phyloP scores from a whole-genome alignment of 345 rosid species.

The Orychophragmus violaceus region DNA sequence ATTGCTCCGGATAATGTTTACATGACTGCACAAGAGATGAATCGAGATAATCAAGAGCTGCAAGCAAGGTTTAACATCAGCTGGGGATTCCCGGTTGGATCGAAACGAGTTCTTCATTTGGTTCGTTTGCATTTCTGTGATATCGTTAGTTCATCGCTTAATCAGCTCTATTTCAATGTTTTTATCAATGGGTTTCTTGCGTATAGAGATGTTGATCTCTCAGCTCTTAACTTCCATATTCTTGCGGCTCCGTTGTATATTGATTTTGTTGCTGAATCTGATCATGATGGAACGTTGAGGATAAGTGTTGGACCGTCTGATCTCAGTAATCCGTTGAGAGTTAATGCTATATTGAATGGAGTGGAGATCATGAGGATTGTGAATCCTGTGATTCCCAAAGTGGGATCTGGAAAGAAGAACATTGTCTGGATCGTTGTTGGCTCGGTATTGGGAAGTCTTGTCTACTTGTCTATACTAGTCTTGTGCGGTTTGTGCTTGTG shows the following conservation, averaged over 20 bases:
- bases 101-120: slow-evolving; percentile 44
- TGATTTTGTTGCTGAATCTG: slow-evolving; percentile 68
- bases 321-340: slow-evolving; percentile 47
- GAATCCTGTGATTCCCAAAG: slow-evolving; percentile 20
- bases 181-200: slow-evolving; percentile 61
- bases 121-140: slow-evolving; percentile 95
- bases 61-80: slow-evolving; percentile 59
- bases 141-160: slow-evolving; percentile 64
- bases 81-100: slow-evolving; percentile 65
- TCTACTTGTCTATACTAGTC: slow-evolving; percentile 32
- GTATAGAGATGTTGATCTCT: slow-evolving; percentile 67
- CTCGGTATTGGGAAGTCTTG: slow-evolving; percentile 57
- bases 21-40: slow-evolving; percentile 92
- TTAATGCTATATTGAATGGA: slow-evolving; percentile 80
- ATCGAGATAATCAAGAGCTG: slow-evolving; percentile 43
- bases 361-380: slow-evolving; percentile 83
- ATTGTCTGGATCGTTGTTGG: slow-evolving; percentile 46
- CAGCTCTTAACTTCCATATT: slow-evolving; percentile 49
- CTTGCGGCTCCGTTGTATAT: slow-evolving; percentile 70
- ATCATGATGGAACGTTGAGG: slow-evolving; percentile 41
- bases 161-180: slow-evolving; percentile 73
- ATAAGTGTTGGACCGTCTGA: slow-evolving; percentile 84
- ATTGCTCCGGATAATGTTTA: slow-evolving; percentile 79
- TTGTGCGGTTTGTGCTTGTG: slow-evolving; percentile 35
- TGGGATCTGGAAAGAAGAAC: slow-evolving; percentile 34